Conservation (phyloP, 768 basidiomycete genomes). For the Clitopilus passeckerianus region DNA sequence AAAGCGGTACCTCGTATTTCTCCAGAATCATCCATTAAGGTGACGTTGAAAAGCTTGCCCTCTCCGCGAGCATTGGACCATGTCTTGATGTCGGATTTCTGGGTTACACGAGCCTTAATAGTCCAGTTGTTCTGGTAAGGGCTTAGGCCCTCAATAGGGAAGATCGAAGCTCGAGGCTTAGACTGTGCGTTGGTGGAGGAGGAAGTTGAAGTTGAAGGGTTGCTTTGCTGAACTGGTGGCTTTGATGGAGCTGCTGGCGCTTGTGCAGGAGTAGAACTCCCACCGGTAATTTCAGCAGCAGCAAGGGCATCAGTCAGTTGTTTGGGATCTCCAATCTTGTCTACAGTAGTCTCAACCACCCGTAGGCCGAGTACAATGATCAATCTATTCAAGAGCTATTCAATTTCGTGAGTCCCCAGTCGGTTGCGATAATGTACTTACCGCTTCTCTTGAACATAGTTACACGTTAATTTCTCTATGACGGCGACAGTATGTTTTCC, state of each 20-base stretch:
- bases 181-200: conserved; percentile 12
- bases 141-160: conserved; percentile 91
- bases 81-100: conserved; percentile 84
- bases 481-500: conserved; percentile 63
- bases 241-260: conserved; percentile 18
- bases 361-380: conserved; percentile 73
- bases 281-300: not conserved
- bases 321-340: conserved; percentile 71
- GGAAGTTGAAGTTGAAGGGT: not conserved
- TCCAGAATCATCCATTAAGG: conserved; percentile 91
- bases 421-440: conserved; percentile 27
- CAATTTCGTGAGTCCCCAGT: not conserved
- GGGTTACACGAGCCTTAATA: conserved; percentile 89
- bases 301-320: conserved; percentile 20
- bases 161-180: conserved; percentile 31
- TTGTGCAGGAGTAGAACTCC: conserved; percentile 5
- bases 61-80: conserved; percentile 90
- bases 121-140: conserved; percentile 99
- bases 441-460: conserved; percentile 82
- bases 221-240: conserved; percentile 16
- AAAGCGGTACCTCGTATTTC: conserved; percentile 91
- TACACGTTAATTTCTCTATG: conserved; percentile 75
- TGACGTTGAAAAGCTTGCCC: conserved; percentile 91
- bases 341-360: conserved; percentile 43
- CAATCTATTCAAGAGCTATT: conserved; percentile 45